Evolutionary conservation across 2,329 filamentous ascomycete species (phyloP), one percentile per base, ranked within the genome.

Genomic region (Penicillium sp.): DNA sequence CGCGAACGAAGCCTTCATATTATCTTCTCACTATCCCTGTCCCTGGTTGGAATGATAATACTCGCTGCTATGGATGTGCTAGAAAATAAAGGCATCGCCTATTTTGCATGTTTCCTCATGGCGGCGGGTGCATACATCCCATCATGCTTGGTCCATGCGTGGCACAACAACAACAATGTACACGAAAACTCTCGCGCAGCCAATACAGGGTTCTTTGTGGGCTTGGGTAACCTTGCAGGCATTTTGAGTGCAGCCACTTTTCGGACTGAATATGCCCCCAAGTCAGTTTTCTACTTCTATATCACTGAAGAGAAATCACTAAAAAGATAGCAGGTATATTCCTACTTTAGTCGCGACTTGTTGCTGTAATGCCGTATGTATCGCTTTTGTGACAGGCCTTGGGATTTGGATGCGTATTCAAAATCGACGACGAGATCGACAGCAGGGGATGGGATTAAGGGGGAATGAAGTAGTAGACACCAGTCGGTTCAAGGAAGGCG

Each of bases 81-180:
- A 1, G 36, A 65, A 1, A 64, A 80, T 56, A 75, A 77, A 45
- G 76, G 65, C 0, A 71, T 79, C 0, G 77, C 77, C 2, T 83
- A 82, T 51, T 82, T 82, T 56, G 78, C 79, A 0, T 79, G 75
- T 54, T 82, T 82, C 52, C 66, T 82, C 3, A 67, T 82, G 48
- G 75, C 77, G 1, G 19, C 64, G 1, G 67, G 67, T 0, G 71
- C 78, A 1, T 82, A 80, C 57, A 79, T 79, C 13, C 75, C 78
- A 0, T 75, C 73, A 3, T 76, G 75, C 48, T 66, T 82, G n/a
- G 73, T 81, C 4, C 74, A 81, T 55, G 72, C 73, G 1, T 81
- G 80, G 79, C 73, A 81, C 54, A 82, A 82, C 52, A 82, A 81
- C 56, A 82, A 83, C 61, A 81, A 80, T 37, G 66, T 80, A 7